phyloP scores from a whole-genome alignment of 257 asterid genomes.

The Cynanchum wilfordii region DNA sequence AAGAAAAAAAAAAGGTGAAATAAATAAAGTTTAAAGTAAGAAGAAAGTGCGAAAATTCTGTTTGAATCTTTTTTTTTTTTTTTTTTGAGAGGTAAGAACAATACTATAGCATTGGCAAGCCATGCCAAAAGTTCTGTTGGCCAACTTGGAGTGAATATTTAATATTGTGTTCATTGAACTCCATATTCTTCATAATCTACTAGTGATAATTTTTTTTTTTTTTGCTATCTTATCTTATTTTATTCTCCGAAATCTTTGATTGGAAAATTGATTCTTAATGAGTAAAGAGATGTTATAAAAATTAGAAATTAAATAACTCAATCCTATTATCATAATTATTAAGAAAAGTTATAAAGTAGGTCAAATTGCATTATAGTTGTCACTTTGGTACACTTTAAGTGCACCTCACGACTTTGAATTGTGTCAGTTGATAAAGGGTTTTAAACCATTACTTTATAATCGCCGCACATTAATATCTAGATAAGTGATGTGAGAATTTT shows the following conservation, averaged over 20 bases:
- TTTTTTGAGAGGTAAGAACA: too few species aligned
- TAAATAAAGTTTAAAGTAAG: background rate
- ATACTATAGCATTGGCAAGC: background rate
- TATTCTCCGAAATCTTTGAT: background rate
- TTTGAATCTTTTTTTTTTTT: too few species aligned
- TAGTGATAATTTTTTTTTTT: background rate
- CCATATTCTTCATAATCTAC: background rate
- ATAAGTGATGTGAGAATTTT: too few species aligned
- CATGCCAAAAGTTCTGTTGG: background rate
- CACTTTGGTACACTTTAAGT: too few species aligned
- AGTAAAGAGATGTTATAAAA: background rate
- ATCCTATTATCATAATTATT: too few species aligned
- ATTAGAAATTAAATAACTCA: background rate
- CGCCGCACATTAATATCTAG: too few species aligned
- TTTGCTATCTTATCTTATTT: background rate
- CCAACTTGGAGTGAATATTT: background rate
- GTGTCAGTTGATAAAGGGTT: too few species aligned
- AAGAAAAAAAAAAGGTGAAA: background rate
- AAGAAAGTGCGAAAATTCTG: background rate
- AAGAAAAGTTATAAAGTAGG: too few species aligned
- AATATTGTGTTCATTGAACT: background rate
- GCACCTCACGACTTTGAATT: too few species aligned
- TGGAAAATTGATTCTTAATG: too few species aligned
- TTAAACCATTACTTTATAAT: too few species aligned
- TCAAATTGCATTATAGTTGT: too few species aligned